Conservation (phyloP, 2,329 filamentous ascomycete genomes). For the Chrysoporthe cubensis region DNA sequence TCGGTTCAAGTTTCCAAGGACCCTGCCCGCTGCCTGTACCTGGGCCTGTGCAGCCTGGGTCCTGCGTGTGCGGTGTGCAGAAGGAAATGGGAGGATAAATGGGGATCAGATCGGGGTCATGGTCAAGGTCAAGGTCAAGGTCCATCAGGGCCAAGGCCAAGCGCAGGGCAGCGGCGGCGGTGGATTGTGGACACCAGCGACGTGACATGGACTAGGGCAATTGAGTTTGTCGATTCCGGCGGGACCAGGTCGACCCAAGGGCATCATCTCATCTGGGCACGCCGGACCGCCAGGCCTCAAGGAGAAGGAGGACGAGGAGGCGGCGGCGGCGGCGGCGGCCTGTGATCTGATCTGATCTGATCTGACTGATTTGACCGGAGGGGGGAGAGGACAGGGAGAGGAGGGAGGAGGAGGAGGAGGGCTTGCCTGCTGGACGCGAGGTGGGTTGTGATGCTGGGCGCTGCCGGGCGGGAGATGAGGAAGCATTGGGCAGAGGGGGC, state of each 20-base stretch:
- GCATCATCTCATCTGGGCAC: background rate
- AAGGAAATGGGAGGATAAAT: constrained; percentile 12
- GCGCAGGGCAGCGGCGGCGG: constrained; percentile 14
- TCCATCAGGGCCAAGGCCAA: background rate
- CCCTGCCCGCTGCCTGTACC: background rate
- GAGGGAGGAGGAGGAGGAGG: background rate
- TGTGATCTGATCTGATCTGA: background rate
- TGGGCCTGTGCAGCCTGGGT: constrained; percentile 5
- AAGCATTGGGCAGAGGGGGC: constrained; percentile 2
- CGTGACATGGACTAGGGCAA: constrained; percentile 18
- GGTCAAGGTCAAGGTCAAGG: constrained; percentile 13
- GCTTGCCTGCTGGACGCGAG: constrained; percentile 8
- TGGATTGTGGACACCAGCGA: constrained; percentile 10
- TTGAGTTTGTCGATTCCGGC: constrained; percentile 1
- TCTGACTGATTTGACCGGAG: background rate
- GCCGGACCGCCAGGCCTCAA: background rate
- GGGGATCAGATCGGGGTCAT: constrained; percentile 9
- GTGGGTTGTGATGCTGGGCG: constrained; percentile 1
- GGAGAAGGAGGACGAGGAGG: background rate
- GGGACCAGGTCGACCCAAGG: background rate
- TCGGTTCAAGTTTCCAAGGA: background rate
- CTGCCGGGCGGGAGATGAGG: constrained; percentile 7
- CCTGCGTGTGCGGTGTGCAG: constrained; percentile 9
- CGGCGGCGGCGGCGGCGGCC: background rate
- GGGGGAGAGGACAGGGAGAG: background rate